Base-by-base conservation (phyloP, 148 eudicot species). In the Arbutus unedo region DNA sequence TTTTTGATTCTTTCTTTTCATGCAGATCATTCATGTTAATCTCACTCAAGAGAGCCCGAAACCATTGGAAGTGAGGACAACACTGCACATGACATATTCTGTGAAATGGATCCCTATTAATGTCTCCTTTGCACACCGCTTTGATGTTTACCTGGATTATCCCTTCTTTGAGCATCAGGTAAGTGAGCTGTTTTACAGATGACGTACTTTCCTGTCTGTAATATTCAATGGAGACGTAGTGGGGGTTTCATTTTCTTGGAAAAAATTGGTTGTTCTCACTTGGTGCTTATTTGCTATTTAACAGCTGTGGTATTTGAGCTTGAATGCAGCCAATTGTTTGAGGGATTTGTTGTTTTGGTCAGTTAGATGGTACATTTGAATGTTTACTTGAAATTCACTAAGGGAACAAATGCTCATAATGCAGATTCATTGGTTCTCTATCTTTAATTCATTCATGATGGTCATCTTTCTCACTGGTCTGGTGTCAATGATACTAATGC, bases 141-240 rank as follows among this genome's bases (percentile, higher is more conserved):
- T 96, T 81, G 95, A 96, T 90, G 98, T 96, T 67, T 96, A 96
- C 90, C 88, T 96, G 86, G 99, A 96, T 82, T 96, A 93, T 81
- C 98, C 96, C 60, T 96, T 96, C 86, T 96, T 96, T 89, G 99
- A 96, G 91, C 98, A 96, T 83, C 99, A 96, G 98, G 99, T 96
- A 76, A 43, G 74, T 80, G 21, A 13, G 54, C 49, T 55, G 44
- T 44, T 79, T 8, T 77, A 55, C 21, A 47, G 47, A 2, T 25
- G 43, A 62, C 53, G 10, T 72, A 79, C 3, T 15, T 75, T 73
- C 76, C 54, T n/a, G 2, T 25, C 38, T 21, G 19, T 44, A 1
- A 64, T 19, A 66, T 15, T 67, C 14, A 16, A 48, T 21, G 66
- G 55, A 19, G 51, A 60, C 67, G 31, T 45, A 54, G 54, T 25